Evolutionary conservation across 2,329 filamentous ascomycete genomes (phyloP).

Genomic region (Penicillium psychrosexuale): DNA sequence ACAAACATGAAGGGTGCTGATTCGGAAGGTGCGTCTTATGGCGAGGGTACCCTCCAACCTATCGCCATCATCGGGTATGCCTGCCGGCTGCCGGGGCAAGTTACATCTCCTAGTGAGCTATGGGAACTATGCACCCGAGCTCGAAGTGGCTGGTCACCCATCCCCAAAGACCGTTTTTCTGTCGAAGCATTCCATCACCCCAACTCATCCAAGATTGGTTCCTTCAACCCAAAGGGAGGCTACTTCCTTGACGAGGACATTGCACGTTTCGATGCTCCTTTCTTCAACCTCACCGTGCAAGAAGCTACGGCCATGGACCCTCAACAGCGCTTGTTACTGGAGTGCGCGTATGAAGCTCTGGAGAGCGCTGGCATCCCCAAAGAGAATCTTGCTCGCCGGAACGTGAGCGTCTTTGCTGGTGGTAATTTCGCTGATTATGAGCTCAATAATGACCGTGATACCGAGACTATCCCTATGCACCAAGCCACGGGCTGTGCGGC

Average conservation of each 20-base stretch:
- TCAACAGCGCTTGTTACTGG: conserved; percentile 26
- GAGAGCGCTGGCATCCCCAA: conserved; percentile 30
- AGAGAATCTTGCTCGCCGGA: conserved; percentile 21
- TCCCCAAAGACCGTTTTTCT: conserved; percentile 23
- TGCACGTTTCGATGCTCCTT: conserved; percentile 26
- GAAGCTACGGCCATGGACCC: conserved; percentile 29
- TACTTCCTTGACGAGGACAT: conserved; percentile 29
- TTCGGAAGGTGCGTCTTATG: conserved; percentile 3
- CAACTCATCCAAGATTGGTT: conserved; percentile 22
- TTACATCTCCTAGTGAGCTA: conserved; percentile 21
- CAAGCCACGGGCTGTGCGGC: conserved; percentile 23
- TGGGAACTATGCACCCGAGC: conserved; percentile 25
- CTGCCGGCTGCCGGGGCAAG: conserved; percentile 26
- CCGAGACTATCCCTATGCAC: conserved; percentile 20
- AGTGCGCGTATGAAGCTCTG: conserved; percentile 28
- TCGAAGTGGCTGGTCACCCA: conserved; percentile 21
- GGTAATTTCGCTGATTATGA: conserved; percentile 26
- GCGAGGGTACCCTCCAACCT: conserved; percentile 9
- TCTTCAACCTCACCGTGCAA: conserved; percentile 25
- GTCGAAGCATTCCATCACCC: conserved; percentile 23
- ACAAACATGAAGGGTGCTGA: conserved; percentile 12
- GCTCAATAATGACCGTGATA: conserved; percentile 22
- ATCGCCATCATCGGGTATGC: conserved; percentile 28
- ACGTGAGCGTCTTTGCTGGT: conserved; percentile 24
- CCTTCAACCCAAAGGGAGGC: conserved; percentile 22